phyloP scores from a whole-genome alignment of 495 filamentous ascomycete species.

The Neurospora pannonica region DNA sequence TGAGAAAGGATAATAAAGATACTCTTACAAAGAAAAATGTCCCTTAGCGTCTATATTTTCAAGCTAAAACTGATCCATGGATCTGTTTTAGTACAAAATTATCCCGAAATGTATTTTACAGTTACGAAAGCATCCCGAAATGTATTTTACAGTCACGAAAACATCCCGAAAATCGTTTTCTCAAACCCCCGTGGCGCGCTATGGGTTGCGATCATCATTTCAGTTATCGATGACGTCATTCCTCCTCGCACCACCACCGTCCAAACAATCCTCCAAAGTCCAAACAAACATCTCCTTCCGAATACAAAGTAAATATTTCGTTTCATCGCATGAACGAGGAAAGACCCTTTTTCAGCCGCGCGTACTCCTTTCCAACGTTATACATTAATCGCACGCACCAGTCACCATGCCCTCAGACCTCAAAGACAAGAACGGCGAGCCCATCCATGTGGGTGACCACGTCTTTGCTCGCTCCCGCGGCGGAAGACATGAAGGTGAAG shows the following conservation, averaged over 20 bases:
- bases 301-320: no score
- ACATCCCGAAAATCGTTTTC: no score
- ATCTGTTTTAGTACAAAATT: no score
- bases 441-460: slow-evolving; percentile 27
- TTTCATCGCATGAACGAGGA: background rate
- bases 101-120: no score
- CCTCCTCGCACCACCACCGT: background rate
- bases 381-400: background rate
- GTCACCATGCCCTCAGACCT: slow-evolving; percentile 12
- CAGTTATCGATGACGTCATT: background rate
- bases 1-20: no score
- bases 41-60: no score
- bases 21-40: no score
- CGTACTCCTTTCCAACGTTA: background rate
- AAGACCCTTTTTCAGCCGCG: background rate
- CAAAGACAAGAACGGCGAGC: slow-evolving; percentile 25
- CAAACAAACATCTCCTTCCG: background rate
- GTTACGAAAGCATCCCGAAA: no score
- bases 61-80: no score
- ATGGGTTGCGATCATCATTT: background rate
- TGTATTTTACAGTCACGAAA: no score
- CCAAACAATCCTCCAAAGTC: background rate
- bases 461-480: slow-evolving; percentile 27
- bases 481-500: slow-evolving; percentile 26
- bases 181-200: no score